Evolutionary conservation across 192 early-diverging fungal species (phyloP), one percentile per base, ranked within the genome.

Genomic region (Pilaira anomala): DNA sequence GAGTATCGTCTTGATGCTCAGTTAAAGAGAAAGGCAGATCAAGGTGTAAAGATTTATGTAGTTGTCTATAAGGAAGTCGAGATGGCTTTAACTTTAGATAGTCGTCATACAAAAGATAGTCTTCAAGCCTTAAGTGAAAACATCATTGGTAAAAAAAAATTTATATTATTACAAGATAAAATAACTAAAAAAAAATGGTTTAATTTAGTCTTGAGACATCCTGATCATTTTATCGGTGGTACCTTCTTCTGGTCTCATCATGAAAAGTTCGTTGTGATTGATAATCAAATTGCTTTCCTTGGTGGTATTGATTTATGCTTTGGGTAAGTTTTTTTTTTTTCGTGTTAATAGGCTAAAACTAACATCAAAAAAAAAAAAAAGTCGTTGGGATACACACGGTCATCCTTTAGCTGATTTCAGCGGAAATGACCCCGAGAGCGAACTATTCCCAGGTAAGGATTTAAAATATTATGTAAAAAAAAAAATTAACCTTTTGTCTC

Each of bases 211-310:
- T 83, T 89, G 69, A 84, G 93, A 13, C 88, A 96, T 71, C 93
- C 93, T 8, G 88, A 96, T 65, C 93, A 95, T 65, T 62, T 71
- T 56, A 75, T 91, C 29, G 85, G 82, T 39, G 88, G 88, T 25
- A 92, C 91, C 4, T 84, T 89, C 72, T 91, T 93, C 80, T 96
- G 93, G 93, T 91, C 93, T 42, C 88, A 90, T 67, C 88, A 90
- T 63, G 88, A 88, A 36, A 94, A 94, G 69, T 83, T 88, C 60
- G 79, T 88, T 0, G 78, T 91, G 0, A 77, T 94, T 0, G 92
- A 94, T 72, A 85, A 88, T 63, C 85, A 82, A 36, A 85, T 93
- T 73, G 90, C 89, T 4, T 94, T 93, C 60, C 80, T 94, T 33
- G 92, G 92, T 63, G 92, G 92, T 7, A 82, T 94, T 28, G 92